Percentiles rank a stretch among this genome's conserved stretches.
Conservation (phyloP, 345 rosid genomes). For the Ceriops decandra region DNA sequence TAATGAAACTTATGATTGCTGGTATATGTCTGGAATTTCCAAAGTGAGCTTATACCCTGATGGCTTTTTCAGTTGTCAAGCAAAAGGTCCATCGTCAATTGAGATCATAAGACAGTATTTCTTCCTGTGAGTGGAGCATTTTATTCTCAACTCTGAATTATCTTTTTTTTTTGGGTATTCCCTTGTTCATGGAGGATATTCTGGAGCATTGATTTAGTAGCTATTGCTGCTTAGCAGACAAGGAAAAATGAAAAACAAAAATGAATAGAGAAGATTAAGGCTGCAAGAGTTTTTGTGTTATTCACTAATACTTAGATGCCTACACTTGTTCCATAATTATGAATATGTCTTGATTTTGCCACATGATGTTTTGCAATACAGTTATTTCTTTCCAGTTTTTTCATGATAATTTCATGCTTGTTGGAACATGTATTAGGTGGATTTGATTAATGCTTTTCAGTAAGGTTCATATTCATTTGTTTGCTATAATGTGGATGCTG, state of each 20-base stretch:
- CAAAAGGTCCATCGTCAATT: conserved; percentile 49
- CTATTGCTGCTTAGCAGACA: neutral
- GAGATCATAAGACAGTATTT: conserved; percentile 54
- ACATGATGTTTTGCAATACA: no score
- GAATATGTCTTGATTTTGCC: no score
- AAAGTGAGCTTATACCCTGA: conserved; percentile 68
- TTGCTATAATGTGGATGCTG: neutral
- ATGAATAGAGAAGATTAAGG: no score
- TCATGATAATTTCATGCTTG: neutral
- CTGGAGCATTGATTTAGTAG: neutral
- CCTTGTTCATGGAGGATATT: neutral
- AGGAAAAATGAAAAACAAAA: no score
- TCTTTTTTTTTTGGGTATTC: neutral
- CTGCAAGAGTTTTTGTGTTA: no score
- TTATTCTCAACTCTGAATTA: neutral
- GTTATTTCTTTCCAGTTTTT: no score
- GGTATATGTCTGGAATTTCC: conserved; percentile 63
- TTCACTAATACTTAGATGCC: no score
- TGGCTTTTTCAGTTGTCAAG: conserved; percentile 65
- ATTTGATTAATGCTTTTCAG: neutral
- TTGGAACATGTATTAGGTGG: neutral
- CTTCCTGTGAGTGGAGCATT: conserved; percentile 51
- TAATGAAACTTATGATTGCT: conserved; percentile 86
- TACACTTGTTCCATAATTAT: no score
- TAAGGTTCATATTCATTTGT: neutral